phyloP scores from a whole-genome alignment of 2,329 filamentous ascomycete species.

The Tolypocladium inflatum region DNA sequence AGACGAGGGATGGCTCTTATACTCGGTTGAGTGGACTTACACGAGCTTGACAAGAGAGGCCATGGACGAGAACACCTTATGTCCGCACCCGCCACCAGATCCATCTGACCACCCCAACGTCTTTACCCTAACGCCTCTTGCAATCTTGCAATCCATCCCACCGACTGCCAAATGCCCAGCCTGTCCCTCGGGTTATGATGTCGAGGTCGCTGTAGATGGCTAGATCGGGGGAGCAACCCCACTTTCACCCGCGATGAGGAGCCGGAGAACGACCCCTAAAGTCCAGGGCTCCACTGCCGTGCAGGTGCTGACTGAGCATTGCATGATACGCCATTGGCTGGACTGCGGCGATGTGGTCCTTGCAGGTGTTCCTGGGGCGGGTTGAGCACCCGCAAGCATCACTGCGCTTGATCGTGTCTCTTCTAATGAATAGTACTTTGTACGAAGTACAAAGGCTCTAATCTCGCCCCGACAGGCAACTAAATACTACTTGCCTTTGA shows the following conservation, averaged over 20 bases:
- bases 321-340: not conserved
- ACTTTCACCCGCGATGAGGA: not conserved
- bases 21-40: not conserved
- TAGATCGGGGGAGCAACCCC: not conserved
- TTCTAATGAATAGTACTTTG: no score
- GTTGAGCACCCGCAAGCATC: no score
- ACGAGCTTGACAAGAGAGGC: not conserved
- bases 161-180: not conserved
- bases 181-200: not conserved
- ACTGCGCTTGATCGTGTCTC: no score
- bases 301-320: not conserved
- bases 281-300: not conserved
- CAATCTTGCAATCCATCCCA: not conserved
- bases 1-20: not conserved
- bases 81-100: not conserved
- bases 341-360: not conserved
- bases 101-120: no score
- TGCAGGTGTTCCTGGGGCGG: no score
- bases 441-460: no score
- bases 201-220: not conserved
- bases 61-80: not conserved
- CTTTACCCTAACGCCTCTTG: no score
- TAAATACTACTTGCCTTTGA: no score
- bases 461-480: no score
- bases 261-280: not conserved